Evolutionary conservation across 2,329 filamentous ascomycete genomes (phyloP), one percentile per base, ranked within the genome.

Genomic region (Pyrenophora teres): DNA sequence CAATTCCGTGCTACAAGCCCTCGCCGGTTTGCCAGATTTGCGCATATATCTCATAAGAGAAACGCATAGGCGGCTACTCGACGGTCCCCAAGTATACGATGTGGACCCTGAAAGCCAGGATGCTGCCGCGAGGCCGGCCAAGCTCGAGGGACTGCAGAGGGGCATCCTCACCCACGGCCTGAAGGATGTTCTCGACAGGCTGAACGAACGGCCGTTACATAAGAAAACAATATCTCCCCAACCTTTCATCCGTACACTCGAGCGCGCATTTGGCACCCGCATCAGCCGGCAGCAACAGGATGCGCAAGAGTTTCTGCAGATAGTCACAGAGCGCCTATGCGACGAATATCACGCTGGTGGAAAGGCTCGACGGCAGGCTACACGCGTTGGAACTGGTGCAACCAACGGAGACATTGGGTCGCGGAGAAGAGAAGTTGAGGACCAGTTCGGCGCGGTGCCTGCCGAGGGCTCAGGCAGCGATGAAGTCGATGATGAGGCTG

Each of bases 251-350:
- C 80, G 83, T 57, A 87, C 89, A 0, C 79, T 99, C 44, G 94
- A 99, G 76, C 79, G 80, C 25, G 92, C 93, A 0, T 99, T 97
- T 69, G 85, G 86, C 49, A 93, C 95, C 66, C 86, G 90, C 64
- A 96, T 99, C 64, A 97, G 90, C 70, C 83, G 93, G 46, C 91
- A 94, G 69, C 94, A 99, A 75, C 94, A 99, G 74, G 94, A 99
- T 77, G 94, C 94, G 9, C 94, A 99, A 69, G 94, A 99, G 73
- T 97, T 99, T 59, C 76, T 99, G 49, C 94, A 99, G 76, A 87
- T 97, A 42, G 88, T 99, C 10, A 89, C 91, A 2, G 93, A 99
- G 77, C 83, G 93, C 45, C 79, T 99, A 49, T 92, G 90, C 66
- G 94, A 99, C 68, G 94, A 99, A 74, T 96, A 97, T 67, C 87